Base-by-base conservation (phyloP, 306 rosid species). In the Dalbergia cochinchinensis region DNA sequence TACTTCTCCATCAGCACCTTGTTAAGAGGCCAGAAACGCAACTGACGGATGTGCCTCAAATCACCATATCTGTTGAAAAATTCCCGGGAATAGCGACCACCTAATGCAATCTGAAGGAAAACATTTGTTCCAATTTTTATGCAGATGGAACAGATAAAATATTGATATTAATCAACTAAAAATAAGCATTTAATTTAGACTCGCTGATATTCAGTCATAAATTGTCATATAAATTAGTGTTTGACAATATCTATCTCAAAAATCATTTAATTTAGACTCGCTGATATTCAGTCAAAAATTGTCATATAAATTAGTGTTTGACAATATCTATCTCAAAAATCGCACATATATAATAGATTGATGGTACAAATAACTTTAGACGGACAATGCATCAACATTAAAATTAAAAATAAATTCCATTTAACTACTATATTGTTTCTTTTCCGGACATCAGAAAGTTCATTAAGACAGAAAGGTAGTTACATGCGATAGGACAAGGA, bases 1-100 rank as follows among this genome's bases (percentile, higher is more conserved):
- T 95, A 95, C 89, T 92, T 95, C 84, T 95, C 99, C 10, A 41
- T 26, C 13, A 95, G 85, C 79, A 95, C 98, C 87, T 95, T 95
- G 19, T 63, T 90, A 74, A 95, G 83, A 13, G 99, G 98, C 99
- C 99, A 95, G 89, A 92, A 92, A 5, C 96, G 94, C 77, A 95
- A 83, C 82, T 97, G 87, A 5, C 94, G 96, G 42, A 95, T 95
- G 84, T 95, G 99, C 90, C 99, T 87, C 82, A 92, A 78, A 84
- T 95, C 97, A 34, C 99, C 98, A 10, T 89, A 72, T 90, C 99
- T 89, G 51, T 91, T 90, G 80, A 95, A 95, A 87, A 85, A 95
- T 57, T 95, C 99, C n/a, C 97, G 91, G 72, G 99, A 95, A 83
- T 95, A 95, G 71, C 97, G 91, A 67, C 99, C 99, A n/a, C 98